These are phyloP conservation scores for Venturia asperata DNA, from an alignment of 2,329 filamentous ascomycete genomes.

Conservation along the genomic window DNA sequence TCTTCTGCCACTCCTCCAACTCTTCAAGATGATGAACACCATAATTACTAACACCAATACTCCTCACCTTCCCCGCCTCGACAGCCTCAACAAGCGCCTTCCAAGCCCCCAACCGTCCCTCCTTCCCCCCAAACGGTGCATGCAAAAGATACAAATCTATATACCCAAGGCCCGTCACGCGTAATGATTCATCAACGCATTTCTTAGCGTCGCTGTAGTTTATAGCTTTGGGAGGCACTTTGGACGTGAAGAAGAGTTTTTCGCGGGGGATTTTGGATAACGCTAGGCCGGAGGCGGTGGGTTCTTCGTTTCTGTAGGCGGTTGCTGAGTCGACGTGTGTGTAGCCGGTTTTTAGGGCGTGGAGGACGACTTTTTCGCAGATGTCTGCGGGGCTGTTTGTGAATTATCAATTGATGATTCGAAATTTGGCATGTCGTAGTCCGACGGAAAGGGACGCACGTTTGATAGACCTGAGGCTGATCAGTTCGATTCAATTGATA, in stretches of 20 bases:
- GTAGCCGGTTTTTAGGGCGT: slow-evolving; percentile 51
- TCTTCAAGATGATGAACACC: slow-evolving; percentile 50
- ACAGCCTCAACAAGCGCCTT: slow-evolving; percentile 48
- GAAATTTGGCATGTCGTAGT: no score
- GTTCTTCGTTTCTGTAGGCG: slow-evolving; percentile 51
- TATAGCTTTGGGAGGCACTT: slow-evolving; percentile 46
- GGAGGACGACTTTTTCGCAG: slow-evolving; percentile 51
- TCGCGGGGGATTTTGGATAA: slow-evolving; percentile 46
- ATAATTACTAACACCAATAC: slow-evolving; percentile 43
- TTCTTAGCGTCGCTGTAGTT: slow-evolving; percentile 59
- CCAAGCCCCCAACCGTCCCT: slow-evolving; percentile 46
- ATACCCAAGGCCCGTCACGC: slow-evolving; percentile 47
- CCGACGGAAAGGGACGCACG: slow-evolving; percentile 25
- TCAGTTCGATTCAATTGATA: slow-evolving; percentile 25
- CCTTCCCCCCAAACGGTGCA: slow-evolving; percentile 46
- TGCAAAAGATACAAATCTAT: slow-evolving; percentile 45
- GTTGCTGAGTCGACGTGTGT: slow-evolving; percentile 55
- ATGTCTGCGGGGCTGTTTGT: slow-evolving; percentile 45
- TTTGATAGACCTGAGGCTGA: slow-evolving; percentile 34
- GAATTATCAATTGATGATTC: slow-evolving; percentile 22
- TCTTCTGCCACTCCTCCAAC: slow-evolving; percentile 47
- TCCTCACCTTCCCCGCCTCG: slow-evolving; percentile 44
- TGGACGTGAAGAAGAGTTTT: slow-evolving; percentile 57
- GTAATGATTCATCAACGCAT: slow-evolving; percentile 57
- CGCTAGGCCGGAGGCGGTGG: slow-evolving; percentile 47